Evolutionary conservation across 192 early-diverging fungal species (phyloP).

Genomic region (Linnemannia schmuckeri): DNA sequence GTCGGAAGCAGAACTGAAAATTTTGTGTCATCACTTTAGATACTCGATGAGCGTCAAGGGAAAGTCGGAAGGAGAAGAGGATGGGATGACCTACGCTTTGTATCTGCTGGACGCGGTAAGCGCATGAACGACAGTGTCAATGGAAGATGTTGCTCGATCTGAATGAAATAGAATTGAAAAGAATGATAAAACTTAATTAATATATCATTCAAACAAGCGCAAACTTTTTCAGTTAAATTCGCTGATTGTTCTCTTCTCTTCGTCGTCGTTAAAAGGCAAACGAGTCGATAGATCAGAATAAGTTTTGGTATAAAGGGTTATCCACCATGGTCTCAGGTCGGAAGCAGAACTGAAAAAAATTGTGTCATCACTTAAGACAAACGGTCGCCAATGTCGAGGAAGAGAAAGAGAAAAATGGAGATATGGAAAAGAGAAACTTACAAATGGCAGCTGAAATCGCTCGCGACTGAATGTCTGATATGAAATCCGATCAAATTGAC

Average conservation of each 20-base stretch:
- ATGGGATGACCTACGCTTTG: slow-evolving; percentile 27
- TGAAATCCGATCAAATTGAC: not conserved
- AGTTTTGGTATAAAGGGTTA: slow-evolving; percentile 46
- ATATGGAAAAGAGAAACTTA: not conserved
- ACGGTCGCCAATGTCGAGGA: not conserved
- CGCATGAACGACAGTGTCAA: not conserved
- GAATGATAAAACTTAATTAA: not conserved
- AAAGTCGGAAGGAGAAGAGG: too few species aligned
- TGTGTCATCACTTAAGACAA: slow-evolving; percentile 46
- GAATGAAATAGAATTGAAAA: not conserved
- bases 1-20: slow-evolving; percentile 62
- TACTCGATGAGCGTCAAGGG: not conserved
- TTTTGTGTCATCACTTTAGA: slow-evolving; percentile 48
- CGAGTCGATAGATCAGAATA: slow-evolving; percentile 50
- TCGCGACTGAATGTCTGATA: not conserved
- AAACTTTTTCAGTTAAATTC: not conserved
- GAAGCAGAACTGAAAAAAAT: slow-evolving; percentile 59
- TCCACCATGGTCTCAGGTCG: slow-evolving; percentile 58
- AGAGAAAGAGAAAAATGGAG: not conserved
- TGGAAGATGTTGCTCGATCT: not conserved
- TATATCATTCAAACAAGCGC: not conserved
- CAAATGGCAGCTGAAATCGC: not conserved
- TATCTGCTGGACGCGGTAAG: not conserved
- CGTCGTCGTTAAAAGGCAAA: not conserved
- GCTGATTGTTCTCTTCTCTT: not conserved